Evolutionary conservation across 2,329 filamentous ascomycete species (phyloP), one percentile per base, ranked within the genome.

Genomic region (Sphaceloma murrayae): DNA sequence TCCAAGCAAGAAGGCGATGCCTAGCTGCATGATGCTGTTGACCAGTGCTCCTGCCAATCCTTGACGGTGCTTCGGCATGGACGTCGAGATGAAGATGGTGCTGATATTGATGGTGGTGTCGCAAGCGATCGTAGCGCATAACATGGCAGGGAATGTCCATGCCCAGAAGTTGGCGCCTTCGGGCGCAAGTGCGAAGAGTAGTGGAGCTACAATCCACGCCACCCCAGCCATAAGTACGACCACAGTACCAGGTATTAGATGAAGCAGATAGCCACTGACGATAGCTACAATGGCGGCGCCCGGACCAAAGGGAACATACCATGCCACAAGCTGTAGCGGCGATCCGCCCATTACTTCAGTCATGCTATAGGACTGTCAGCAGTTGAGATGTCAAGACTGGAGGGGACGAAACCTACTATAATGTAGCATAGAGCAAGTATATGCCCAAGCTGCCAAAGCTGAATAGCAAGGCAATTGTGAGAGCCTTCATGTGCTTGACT

Each of bases 31-130:
- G 3, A 61, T 49, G 34, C 60, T 60, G 9, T 56, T 60, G 18
- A 54, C 57, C 3, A 63, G 52, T 1, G 60, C 60, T 16, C 60
- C 60, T 2, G 56, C 57, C 3, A 62, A 47, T 11, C 58, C 60
- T 48, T 63, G 60, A 17, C 56, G 56, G 7, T 54, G 48, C 14
- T 55, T 50, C 4, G 60, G 60, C 39, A 59, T 57, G 0, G 54
- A 49, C 0, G 54, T 47, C 2, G 58, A 56, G 10, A 62, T 46
- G 47, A 59, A 60, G 18, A 62, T 54, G 16, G 54, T 52, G 11
- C 56, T 55, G 3, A 62, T 50, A n/a, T 56, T 61, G 53, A 56
- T 61, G 0, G 60, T 63, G 5, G 62, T 46, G 46, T 63, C 60
- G 43, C 60, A 56, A 21, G 60, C 60, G 5, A 61, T 47, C 1